A percentile compares a stretch with the other conserved stretches of the same genome.
Conservation (phyloP, 2,329 filamentous ascomycete species). For the Nigrospora oryzae region DNA sequence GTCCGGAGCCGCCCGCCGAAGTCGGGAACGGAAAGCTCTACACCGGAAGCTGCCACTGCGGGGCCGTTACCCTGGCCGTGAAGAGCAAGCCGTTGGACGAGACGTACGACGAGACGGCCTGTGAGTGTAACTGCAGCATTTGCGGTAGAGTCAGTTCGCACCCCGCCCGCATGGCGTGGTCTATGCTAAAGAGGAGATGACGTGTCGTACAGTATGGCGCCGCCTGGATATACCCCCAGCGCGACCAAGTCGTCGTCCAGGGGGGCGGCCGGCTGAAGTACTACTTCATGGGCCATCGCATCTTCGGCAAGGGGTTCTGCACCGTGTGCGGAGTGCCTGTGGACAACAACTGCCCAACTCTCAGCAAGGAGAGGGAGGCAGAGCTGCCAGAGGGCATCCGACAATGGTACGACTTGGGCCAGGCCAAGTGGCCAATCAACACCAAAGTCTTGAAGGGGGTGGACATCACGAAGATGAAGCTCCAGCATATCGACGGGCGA, state of each 20-base stretch:
- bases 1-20: constrained; percentile 27
- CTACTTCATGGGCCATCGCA: constrained; percentile 25
- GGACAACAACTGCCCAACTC: constrained; percentile 17
- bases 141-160: constrained; percentile 27
- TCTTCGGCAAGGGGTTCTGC: constrained; percentile 37
- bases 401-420: constrained; percentile 5
- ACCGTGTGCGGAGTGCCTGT: constrained; percentile 37
- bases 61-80: constrained; percentile 34
- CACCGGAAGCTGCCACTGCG: constrained; percentile 45
- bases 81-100: constrained; percentile 32
- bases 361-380: constrained; percentile 26
- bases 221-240: constrained; percentile 34
- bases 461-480: constrained; percentile 20
- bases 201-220: constrained; percentile 25
- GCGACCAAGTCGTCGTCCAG: constrained; percentile 29
- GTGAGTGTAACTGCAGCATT: constrained; percentile 44
- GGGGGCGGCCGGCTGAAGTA: constrained; percentile 27
- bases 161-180: background rate
- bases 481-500: constrained; percentile 10
- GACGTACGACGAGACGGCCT: constrained; percentile 18
- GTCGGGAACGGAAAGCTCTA: constrained; percentile 31
- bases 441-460: constrained; percentile 27
- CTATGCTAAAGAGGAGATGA: background rate
- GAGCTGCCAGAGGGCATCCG: constrained; percentile 18
- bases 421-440: constrained; percentile 23